phyloP scores from a whole-genome alignment of 768 basidiomycete species.

The Gymnopilus junonius region DNA sequence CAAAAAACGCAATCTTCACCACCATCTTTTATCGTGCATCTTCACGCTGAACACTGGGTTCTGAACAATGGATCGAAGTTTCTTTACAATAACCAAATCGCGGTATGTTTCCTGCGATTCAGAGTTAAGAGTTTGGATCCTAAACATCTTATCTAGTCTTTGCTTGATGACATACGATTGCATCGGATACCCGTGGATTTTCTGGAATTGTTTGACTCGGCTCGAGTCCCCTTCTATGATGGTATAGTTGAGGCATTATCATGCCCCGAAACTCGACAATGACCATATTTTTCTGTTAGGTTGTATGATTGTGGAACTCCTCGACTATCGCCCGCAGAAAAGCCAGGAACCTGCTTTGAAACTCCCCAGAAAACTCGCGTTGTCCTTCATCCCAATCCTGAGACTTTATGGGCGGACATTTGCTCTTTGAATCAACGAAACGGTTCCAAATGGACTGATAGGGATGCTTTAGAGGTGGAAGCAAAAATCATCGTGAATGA shows the following conservation, averaged over 20 bases:
- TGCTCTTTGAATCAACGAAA: slow-evolving; percentile 66
- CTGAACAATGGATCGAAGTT: slow-evolving; percentile 84
- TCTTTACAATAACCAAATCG: slow-evolving; percentile 78
- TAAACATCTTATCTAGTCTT: slow-evolving; percentile 48
- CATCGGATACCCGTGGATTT: slow-evolving; percentile 88
- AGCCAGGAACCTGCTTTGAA: slow-evolving; percentile 60
- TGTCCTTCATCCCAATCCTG: slow-evolving; percentile 76
- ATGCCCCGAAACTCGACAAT: not conserved
- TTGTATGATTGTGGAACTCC: slow-evolving; percentile 83
- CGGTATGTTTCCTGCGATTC: slow-evolving; percentile 42
- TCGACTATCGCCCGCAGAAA: slow-evolving; percentile 72
- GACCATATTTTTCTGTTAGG: slow-evolving; percentile 46
- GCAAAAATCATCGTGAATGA: slow-evolving; percentile 71
- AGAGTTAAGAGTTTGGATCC: not conserved
- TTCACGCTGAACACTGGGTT: slow-evolving; percentile 82
- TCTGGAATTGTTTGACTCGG: slow-evolving; percentile 76
- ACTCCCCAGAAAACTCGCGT: slow-evolving; percentile 69
- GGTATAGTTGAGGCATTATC: slow-evolving; percentile 44
- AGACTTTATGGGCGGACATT: slow-evolving; percentile 81
- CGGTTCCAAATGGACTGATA: slow-evolving; percentile 68
- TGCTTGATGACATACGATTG: slow-evolving; percentile 83
- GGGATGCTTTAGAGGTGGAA: slow-evolving; percentile 74
- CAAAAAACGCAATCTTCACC: slow-evolving; percentile 56
- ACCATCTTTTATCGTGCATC: slow-evolving; percentile 79
- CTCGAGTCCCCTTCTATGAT: slow-evolving; percentile 81